Conservation (phyloP, 2,329 filamentous ascomycete species). For the Nemania serpens region DNA sequence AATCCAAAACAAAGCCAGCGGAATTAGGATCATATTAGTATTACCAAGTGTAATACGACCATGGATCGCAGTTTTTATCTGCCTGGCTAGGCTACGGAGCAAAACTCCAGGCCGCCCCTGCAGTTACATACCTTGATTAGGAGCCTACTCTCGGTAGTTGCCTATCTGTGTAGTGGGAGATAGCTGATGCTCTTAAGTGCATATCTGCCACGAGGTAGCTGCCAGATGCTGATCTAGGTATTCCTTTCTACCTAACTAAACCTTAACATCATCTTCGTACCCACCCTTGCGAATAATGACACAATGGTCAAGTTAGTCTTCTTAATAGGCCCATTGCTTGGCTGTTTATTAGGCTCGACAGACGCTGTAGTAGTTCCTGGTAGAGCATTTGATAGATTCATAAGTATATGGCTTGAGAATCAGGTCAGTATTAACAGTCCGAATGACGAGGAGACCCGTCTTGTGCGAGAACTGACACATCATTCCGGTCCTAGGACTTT, state of each 20-base stretch:
- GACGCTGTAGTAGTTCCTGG: constrained; percentile 41
- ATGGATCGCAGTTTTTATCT: no score
- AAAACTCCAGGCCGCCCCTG: no score
- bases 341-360: constrained; percentile 26
- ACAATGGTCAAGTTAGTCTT: constrained; percentile 25
- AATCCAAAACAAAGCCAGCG: no score
- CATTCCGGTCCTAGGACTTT: constrained; percentile 45
- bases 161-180: no score
- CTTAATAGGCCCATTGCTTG: constrained; percentile 24
- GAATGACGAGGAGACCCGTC: neutral
- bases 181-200: neutral
- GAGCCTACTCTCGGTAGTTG: no score
- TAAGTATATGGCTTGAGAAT: constrained; percentile 52
- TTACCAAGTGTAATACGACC: no score
- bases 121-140: no score
- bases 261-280: no score
- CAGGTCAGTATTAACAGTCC: constrained; percentile 40
- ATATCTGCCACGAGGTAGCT: neutral
- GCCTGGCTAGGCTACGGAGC: no score
- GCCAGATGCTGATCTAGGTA: neutral
- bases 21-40: no score
- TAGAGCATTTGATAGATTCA: constrained; percentile 48
- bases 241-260: neutral
- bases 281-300: constrained; percentile 10
- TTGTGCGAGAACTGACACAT: constrained; percentile 9